phyloP scores from a whole-genome alignment of 2,329 filamentous ascomycete species.

The Cytospora schulzeri region DNA sequence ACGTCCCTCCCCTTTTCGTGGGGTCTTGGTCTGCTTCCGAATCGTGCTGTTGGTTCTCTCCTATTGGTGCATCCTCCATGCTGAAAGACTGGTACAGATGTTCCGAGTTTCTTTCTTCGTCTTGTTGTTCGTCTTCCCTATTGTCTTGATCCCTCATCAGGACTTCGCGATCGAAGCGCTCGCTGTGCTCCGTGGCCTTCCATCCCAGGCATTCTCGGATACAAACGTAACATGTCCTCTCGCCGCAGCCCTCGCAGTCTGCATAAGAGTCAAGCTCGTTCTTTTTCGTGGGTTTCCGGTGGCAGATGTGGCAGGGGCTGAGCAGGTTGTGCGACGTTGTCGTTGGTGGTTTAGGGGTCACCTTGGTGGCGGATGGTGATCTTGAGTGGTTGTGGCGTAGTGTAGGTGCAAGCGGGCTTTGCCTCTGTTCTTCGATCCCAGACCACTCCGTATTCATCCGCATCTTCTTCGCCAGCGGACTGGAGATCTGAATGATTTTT shows the following conservation, averaged over 20 bases:
- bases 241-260: slow-evolving; percentile 62
- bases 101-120: slow-evolving; percentile 29
- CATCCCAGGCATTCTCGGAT: slow-evolving; percentile 63
- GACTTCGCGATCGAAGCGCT: slow-evolving; percentile 3
- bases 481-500: slow-evolving; percentile 22
- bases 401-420: slow-evolving; percentile 2
- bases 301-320: slow-evolving; percentile 68
- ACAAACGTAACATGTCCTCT: slow-evolving; percentile 70
- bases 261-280: slow-evolving; percentile 67
- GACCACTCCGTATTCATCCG: slow-evolving; percentile 18
- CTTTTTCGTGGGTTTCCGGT: slow-evolving; percentile 64
- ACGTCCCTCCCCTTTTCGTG: slow-evolving; percentile 29
- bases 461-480: slow-evolving; percentile 26
- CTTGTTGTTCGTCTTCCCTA: slow-evolving; percentile 11
- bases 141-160: slow-evolving; percentile 21
- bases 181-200: slow-evolving; percentile 32
- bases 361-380: slow-evolving; percentile 23
- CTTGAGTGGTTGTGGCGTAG: slow-evolving; percentile 20
- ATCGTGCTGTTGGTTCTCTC: slow-evolving; percentile 17
- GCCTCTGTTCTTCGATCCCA: slow-evolving; percentile 4
- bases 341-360: slow-evolving; percentile 25
- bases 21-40: slow-evolving; percentile 13
- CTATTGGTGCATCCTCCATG: slow-evolving; percentile 49
- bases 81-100: slow-evolving; percentile 42
- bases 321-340: slow-evolving; percentile 36